Percentiles rank a stretch among this genome's conserved stretches.
These are phyloP conservation scores for Melanopsichium pennsylvanicum DNA, from an alignment of 1,284 basidiomycete species.

Conservation along the genomic window DNA sequence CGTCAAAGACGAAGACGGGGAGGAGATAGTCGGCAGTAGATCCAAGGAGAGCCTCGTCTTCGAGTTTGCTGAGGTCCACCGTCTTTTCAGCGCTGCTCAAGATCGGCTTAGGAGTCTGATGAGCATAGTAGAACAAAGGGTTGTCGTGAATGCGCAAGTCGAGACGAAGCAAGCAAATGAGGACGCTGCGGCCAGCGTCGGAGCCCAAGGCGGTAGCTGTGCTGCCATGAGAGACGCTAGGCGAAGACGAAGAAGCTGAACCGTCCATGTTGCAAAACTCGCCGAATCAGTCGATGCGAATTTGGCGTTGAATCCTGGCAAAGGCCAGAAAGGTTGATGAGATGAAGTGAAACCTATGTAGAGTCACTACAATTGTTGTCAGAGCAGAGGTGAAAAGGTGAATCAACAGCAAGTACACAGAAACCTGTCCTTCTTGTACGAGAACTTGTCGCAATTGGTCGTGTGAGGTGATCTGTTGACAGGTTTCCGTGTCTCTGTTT, in stretches of 20 bases:
- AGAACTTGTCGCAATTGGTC: no score
- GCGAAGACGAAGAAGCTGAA: slow-evolving; percentile 25
- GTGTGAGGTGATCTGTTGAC: no score
- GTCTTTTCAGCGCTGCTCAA: slow-evolving; percentile 33
- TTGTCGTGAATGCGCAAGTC: slow-evolving; percentile 68
- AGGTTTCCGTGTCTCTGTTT: no score
- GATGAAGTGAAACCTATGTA: background rate
- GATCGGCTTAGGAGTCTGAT: slow-evolving; percentile 40
- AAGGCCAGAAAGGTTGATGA: background rate
- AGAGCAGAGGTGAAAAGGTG: background rate
- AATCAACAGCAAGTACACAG: background rate
- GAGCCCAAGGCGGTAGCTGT: slow-evolving; percentile 22
- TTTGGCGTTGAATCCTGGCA: background rate
- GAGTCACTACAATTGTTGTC: background rate
- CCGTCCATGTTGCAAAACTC: slow-evolving; percentile 19
- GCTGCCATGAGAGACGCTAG: slow-evolving; percentile 25
- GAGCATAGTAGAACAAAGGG: slow-evolving; percentile 67
- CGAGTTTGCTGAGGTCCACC: slow-evolving; percentile 40
- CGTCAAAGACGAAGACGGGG: slow-evolving; percentile 71
- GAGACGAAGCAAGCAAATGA: slow-evolving; percentile 58
- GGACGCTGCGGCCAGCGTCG: slow-evolving; percentile 30
- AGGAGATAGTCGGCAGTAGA: slow-evolving; percentile 68
- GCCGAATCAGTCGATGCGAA: no score
- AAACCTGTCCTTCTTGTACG: no score
- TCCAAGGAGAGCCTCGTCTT: slow-evolving; percentile 52